These are phyloP conservation scores for Mucor mucedo DNA, from an alignment of 371 early-diverging fungal genomes.

Conservation along the genomic window DNA sequence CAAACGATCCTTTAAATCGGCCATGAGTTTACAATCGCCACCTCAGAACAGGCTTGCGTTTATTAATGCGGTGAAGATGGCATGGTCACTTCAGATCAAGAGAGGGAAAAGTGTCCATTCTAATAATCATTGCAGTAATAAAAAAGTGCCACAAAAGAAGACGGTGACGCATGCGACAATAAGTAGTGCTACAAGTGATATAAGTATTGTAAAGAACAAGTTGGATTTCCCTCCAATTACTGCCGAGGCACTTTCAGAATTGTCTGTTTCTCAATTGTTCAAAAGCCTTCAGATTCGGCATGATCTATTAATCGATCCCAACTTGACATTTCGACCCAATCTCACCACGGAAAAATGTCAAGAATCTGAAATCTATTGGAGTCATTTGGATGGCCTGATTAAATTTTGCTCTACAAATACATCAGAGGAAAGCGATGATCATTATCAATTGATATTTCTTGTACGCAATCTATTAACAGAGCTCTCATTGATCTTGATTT, in stretches of 20 bases:
- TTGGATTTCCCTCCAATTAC: conserved; percentile 37
- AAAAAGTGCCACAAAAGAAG: background rate
- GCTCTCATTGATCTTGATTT: conserved; percentile 17
- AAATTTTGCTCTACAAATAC: conserved; percentile 3
- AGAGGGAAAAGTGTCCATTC: conserved; percentile 1
- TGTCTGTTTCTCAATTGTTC: conserved; percentile 65
- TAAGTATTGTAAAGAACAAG: conserved; percentile 15
- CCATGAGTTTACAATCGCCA: conserved; percentile 1
- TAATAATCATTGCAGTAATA: too few species aligned
- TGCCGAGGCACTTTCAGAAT: conserved; percentile 35
- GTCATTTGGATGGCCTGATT: conserved; percentile 15
- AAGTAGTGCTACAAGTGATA: background rate
- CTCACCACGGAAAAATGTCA: conserved; percentile 42
- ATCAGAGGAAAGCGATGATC: background rate
- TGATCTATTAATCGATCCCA: conserved; percentile 76
- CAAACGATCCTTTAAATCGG: background rate
- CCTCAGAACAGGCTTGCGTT: conserved; percentile 26
- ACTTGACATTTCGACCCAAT: conserved; percentile 78
- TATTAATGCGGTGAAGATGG: conserved; percentile 24
- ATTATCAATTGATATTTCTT: conserved; percentile 9
- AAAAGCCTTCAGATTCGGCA: conserved; percentile 76
- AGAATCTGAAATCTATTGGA: conserved; percentile 23
- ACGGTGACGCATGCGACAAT: background rate
- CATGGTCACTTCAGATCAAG: conserved; percentile 24
- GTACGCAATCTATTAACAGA: conserved; percentile 22